Base-by-base conservation (phyloP, 2,329 filamentous ascomycete genomes). In the Fusarium sp. region DNA sequence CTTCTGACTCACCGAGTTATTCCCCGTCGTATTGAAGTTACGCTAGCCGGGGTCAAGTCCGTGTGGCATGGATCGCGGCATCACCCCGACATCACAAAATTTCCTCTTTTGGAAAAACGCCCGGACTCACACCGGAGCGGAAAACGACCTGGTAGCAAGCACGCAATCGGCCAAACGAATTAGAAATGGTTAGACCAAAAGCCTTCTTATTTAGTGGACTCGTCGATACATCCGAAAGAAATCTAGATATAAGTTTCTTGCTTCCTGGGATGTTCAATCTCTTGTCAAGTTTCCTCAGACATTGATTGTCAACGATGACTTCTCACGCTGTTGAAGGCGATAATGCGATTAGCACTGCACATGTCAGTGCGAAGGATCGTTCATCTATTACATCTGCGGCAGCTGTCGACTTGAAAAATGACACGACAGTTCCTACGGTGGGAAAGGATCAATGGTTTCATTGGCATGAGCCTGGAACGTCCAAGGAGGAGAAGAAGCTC, bases 381-480 rank as follows among this genome's bases (percentile, higher is more conserved):
- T 18, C 50, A 18, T 69, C 67, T 0, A 38, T 62, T 3, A 37
- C 64, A 13, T 67, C 67, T 52, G 34, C 22, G 1, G 24, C 38
- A n/a, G 50, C 42, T 2, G 34, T 42, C 20, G 64, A 59, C 20
- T 9, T 45, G 1, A 69, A 70, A 40, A 37, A 47, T 16, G 20
- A 31, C 7, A 35, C 37, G 8, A 18, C 31, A 7, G 37, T 54
- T 1, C 14, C 40, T 22, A 16, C 42, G 6, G 37, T 4, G 11
- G 59, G 38, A 9, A 60, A 52, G 2, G 60, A 63, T 18, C 40
- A 34, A 16, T 84, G 82, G 81, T 82, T 84, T 61, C 81, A 83
- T 58, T 86, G 84, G 85, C 83, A 86, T 67, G 83, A 85, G 56
- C 82, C 82, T 1, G 80, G 81, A 34, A 85, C 83, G 0, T 81